Conservation (phyloP, 352 stramenopile genomes). For the Phytophthora multivora region DNA sequence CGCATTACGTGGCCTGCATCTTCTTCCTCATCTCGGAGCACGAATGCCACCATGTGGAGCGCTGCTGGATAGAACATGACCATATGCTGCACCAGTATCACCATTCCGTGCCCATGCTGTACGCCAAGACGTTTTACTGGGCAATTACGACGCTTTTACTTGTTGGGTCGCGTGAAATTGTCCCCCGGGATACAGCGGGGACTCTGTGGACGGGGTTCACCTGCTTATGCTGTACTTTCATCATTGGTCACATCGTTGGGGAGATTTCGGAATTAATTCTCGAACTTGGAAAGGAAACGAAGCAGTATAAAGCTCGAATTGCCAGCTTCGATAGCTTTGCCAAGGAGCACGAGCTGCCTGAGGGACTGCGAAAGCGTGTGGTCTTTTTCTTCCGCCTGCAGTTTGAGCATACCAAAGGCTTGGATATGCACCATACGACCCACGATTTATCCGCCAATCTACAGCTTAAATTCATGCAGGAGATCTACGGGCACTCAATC, state of each 20-base stretch:
- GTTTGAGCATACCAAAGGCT: constrained; percentile 54
- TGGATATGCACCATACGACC: constrained; percentile 51
- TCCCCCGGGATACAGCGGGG: constrained; percentile 42
- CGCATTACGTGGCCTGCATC: constrained; percentile 68
- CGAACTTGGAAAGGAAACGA: constrained; percentile 71
- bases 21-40: constrained; percentile 75
- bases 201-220: constrained; percentile 65
- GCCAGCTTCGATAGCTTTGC: constrained; percentile 81
- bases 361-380: constrained; percentile 52
- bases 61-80: constrained; percentile 70
- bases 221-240: constrained; percentile 72
- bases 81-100: constrained; percentile 67
- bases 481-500: constrained; percentile 69
- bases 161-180: constrained; percentile 62
- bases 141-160: constrained; percentile 67
- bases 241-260: constrained; percentile 76
- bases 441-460: constrained; percentile 73
- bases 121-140: constrained; percentile 78
- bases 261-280: constrained; percentile 80
- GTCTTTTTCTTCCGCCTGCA: constrained; percentile 68
- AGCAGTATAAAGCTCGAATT: constrained; percentile 71
- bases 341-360: constrained; percentile 59
- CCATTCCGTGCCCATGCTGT: constrained; percentile 50
- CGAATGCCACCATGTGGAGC: constrained; percentile 43
- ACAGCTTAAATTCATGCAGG: constrained; percentile 73